Conservation (phyloP, 2,329 filamentous ascomycete genomes). For the Verticillium zaregamsianum region DNA sequence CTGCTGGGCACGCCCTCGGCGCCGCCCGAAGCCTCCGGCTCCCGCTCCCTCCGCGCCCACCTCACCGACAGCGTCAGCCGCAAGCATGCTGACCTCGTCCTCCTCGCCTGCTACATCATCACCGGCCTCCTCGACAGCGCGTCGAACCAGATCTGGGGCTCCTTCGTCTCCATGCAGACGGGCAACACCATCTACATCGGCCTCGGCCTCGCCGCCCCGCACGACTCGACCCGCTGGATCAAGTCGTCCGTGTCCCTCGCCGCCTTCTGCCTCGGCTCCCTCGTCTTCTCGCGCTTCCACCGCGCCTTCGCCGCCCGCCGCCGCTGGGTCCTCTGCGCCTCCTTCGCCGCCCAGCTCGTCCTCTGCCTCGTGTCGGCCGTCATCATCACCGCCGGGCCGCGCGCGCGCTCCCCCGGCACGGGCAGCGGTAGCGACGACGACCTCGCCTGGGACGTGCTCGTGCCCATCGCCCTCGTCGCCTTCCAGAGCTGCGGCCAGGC, state of each 20-base stretch:
- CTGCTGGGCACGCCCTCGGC: constrained; percentile 23
- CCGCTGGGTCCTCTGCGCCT: constrained; percentile 61
- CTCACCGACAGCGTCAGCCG: constrained; percentile 49
- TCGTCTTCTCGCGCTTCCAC: constrained; percentile 68
- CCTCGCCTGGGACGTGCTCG: constrained; percentile 54
- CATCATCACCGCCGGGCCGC: constrained; percentile 31
- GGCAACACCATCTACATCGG: constrained; percentile 80
- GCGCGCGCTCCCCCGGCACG: constrained; percentile 20
- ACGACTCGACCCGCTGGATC: constrained; percentile 57
- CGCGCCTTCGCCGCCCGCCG: constrained; percentile 55
- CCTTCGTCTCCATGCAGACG: constrained; percentile 82
- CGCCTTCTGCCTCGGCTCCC: constrained; percentile 68
- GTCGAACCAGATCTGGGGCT: constrained; percentile 72
- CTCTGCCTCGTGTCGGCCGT: constrained; percentile 47
- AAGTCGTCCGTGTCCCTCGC: constrained; percentile 68
- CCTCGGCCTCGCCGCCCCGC: constrained; percentile 61
- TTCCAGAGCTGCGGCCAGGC: constrained; percentile 78
- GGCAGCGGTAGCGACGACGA: constrained; percentile 29
- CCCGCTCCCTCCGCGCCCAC: constrained; percentile 20
- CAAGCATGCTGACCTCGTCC: constrained; percentile 61
- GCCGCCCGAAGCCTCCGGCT: constrained; percentile 12
- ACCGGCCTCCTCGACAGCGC: constrained; percentile 75
- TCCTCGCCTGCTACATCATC: constrained; percentile 70
- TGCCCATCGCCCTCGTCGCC: constrained; percentile 65
- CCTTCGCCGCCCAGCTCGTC: constrained; percentile 48